Conservation (phyloP, 352 stramenopile species). For the Phytopythium kandeliae region DNA sequence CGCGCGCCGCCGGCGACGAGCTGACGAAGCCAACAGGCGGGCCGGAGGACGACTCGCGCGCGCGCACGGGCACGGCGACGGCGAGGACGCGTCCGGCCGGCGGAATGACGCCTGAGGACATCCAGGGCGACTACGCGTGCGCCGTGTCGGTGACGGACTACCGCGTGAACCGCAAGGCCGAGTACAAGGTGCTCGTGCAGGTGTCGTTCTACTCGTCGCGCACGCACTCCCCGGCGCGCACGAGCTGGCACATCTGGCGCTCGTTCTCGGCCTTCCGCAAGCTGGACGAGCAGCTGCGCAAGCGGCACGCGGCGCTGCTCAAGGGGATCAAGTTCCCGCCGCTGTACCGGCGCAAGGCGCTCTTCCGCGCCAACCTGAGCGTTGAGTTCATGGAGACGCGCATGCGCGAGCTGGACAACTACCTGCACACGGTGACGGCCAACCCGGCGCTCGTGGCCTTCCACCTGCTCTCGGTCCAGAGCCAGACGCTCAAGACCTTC, state of each 20-base stretch:
- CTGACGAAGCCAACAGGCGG: neutral
- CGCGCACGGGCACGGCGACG: neutral
- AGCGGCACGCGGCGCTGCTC: conserved; percentile 60
- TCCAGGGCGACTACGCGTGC: conserved; percentile 71
- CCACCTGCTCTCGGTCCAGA: conserved; percentile 61
- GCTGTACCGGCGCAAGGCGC: conserved; percentile 54
- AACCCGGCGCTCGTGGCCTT: conserved; percentile 71
- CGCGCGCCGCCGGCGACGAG: neutral
- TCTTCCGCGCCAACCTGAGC: conserved; percentile 65
- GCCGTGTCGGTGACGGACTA: conserved; percentile 61
- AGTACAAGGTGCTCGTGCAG: conserved; percentile 74
- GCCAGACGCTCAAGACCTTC: conserved; percentile 78
- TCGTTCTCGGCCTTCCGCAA: conserved; percentile 76
- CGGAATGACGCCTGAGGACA: conserved; percentile 75
- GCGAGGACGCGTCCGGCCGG: neutral
- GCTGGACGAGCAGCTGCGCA: conserved; percentile 75
- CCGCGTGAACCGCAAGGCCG: conserved; percentile 69
- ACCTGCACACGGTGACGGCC: conserved; percentile 54
- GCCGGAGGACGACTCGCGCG: neutral
- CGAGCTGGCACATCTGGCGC: conserved; percentile 83
- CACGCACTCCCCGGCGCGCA: conserved; percentile 50
- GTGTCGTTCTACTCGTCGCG: conserved; percentile 74
- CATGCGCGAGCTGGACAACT: conserved; percentile 70
- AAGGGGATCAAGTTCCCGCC: conserved; percentile 85
- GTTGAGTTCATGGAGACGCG: conserved; percentile 57